Evolutionary conservation across 768 basidiomycete species (phyloP), one percentile per base, ranked within the genome.

Genomic region (Filobasidium floriforme): DNA sequence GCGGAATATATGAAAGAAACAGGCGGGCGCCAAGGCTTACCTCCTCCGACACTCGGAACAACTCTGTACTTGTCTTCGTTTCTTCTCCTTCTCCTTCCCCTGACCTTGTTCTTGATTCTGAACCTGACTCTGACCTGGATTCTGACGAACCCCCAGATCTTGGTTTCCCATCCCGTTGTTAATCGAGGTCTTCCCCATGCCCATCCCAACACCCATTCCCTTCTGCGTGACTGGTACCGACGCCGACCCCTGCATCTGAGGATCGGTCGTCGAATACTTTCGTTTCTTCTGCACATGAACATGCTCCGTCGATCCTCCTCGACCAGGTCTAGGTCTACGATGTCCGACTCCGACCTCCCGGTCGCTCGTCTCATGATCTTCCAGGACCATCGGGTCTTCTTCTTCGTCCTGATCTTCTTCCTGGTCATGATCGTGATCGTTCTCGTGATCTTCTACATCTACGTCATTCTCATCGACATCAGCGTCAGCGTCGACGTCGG

Each of bases 1-100:
- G n/a, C n/a, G n/a, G n/a, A n/a, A n/a, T n/a, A n/a, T n/a, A n/a
- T n/a, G n/a, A n/a, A n/a, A n/a, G n/a, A n/a, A n/a, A n/a, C n/a
- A n/a, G n/a, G n/a, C n/a, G n/a, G n/a, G n/a, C n/a, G n/a, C 3
- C 26, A 15, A 22, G 15, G 26, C 54, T 57, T 1, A 57, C 54
- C 54, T 68, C 41, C 77, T 71, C n/a, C 77, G 68, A 66, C 77
- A 78, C 52, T 78, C 77, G 24, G 74, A 75, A 60, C 77, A 78
- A 57, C 77, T 78, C 68, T 78, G 77, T 0, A 77, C 77, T 49
- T 77, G 73, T 51, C 77, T 73, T 44, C 71, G 60, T 61, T 75
- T 66, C 46, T 74, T 76, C 29, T 74, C 75, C 71, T 73, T 66
- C 29, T 60, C 55, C 60, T 52, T 59, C 3, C 57, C 59, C 24